These are phyloP conservation scores for Globisporangium paroecandrum DNA, from an alignment of 352 stramenopile genomes.

Conservation along the genomic window DNA sequence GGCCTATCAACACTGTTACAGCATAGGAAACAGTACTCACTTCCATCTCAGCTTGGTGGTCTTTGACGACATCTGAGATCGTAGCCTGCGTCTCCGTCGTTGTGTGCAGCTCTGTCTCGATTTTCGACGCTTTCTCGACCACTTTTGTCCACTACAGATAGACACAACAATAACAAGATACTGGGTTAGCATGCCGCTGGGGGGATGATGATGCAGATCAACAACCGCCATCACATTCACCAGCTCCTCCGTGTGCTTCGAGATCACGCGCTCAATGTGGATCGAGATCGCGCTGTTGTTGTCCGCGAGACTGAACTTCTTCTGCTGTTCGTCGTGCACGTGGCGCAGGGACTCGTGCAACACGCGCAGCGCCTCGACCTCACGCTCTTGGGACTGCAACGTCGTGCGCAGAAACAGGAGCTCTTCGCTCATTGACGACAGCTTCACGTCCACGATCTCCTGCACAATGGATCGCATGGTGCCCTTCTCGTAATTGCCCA, in stretches of 20 bases:
- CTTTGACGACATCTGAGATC: conserved; percentile 29
- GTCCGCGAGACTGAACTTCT: conserved; percentile 59
- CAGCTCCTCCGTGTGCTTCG: conserved; percentile 61
- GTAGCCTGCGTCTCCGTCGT: conserved; percentile 27
- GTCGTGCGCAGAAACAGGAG: conserved; percentile 46
- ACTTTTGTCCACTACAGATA: conserved; percentile 48
- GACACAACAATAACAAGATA: background rate
- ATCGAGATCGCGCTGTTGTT: conserved; percentile 51
- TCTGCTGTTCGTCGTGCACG: conserved; percentile 50
- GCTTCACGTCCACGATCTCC: conserved; percentile 67
- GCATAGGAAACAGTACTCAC: conserved; percentile 20
- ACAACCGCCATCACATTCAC: conserved; percentile 24
- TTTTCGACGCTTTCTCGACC: conserved; percentile 31
- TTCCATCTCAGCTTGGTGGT: conserved; percentile 41
- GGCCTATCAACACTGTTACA: background rate
- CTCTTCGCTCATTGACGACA: conserved; percentile 54
- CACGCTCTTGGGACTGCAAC: conserved; percentile 48
- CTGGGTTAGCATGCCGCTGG: background rate
- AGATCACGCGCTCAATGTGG: conserved; percentile 66
- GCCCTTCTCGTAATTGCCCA: conserved; percentile 39
- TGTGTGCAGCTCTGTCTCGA: conserved; percentile 30
- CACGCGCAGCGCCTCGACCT: conserved; percentile 54
- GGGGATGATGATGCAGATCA: background rate
- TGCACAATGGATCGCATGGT: conserved; percentile 62
- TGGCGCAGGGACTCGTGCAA: conserved; percentile 57